Evolutionary conservation across 2,329 filamentous ascomycete species (phyloP), one percentile per base, ranked within the genome.

Genomic region (Parascedosporium putredinis): DNA sequence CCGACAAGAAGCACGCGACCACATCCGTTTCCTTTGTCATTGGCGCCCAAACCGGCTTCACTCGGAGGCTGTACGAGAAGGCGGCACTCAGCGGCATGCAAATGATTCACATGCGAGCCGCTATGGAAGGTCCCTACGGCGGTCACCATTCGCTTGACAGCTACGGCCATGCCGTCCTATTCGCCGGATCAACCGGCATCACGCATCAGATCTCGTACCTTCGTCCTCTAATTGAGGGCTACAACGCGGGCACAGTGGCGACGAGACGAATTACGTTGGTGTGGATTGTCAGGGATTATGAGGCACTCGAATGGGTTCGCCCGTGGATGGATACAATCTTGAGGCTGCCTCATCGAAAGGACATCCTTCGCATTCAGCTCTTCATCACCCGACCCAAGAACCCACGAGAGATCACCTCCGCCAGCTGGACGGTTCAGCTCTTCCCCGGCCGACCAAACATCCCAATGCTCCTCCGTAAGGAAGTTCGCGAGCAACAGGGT

Each of bases 151-250:
- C 81, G 53, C 82, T 97, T 55, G 83, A 89, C 65, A 96, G 90
- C 6, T 97, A 96, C 66, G 91, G 93, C 34, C 93, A 94, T 40
- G 82, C 84, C 42, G 79, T 98, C 55, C 83, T 98, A 51, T 89
- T 96, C 62, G 90, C 91, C 10, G 90, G 89, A 51, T 88, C 91
- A 51, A 89, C 93, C 4, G 93, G 93, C 54, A 97, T 98, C 67
- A 95, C 91, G 1, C 91, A 97, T 64, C 89, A 95, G 63, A 79
- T 97, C 25, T 87, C 89, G 29, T 95, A 94, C 64, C 77, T 96
- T 7, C 83, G 82, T 50, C 84, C 93, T 47, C 72, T 91, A 4
- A 76, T 91, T 52, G 69, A 81, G 49, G 84, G 84, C 3, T 84
- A 78, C 64, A 79, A 80, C 49, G 71, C 79, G 1, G 79, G 81